Base-by-base conservation (phyloP, 805 yeast genomes). In the Candida takata region DNA sequence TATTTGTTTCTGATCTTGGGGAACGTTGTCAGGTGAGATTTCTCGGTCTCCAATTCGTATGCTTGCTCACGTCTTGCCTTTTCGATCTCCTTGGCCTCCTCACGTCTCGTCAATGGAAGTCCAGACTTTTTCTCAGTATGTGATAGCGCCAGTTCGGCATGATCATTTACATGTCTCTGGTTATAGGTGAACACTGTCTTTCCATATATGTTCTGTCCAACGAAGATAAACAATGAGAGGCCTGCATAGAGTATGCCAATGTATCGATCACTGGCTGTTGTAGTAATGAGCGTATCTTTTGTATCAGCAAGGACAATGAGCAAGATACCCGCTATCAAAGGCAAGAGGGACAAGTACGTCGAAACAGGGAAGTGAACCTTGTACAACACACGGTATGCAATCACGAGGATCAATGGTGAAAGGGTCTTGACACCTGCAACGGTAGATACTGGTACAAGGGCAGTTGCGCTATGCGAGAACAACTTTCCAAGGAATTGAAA, bases 161-260 rank as follows among this genome's bases (percentile, higher is more conserved):
- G 58, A 29, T 47, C 43, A 21, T 45, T 51, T 26, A 41, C 34
- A 14, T 39, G 38, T 16, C 39, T 52, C 12, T 48, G 52, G 36
- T 58, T 60, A 46, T 50, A 58, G 25, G 88, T 84, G 42, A 86
- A 72, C 27, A 87, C 77, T 44, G 77, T 79, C 60, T 87, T 87
- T 26, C 92, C 87, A 58, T 84, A 86, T 30, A 87, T 83, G 54
- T 86, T 86, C 52, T 86, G 95, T 3, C 78, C 73, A 5, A 90
- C 95, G 63, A 87, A 86, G 14, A 85, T 74, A 7, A 82, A 55
- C 33, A 88, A 72, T 5, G 92, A 76, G 21, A 75, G 40, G 8
- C 79, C 60, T 10, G 95, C 90, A 51, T 71, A 80, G 3, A 71
- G 21, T n/a, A 84, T 59, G 6, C 96, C 95, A 41, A 65, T 55